Evolutionary conservation across 331 rosid species (phyloP), one percentile per base, ranked within the genome.

Genomic region (Prunus yedoensis): DNA sequence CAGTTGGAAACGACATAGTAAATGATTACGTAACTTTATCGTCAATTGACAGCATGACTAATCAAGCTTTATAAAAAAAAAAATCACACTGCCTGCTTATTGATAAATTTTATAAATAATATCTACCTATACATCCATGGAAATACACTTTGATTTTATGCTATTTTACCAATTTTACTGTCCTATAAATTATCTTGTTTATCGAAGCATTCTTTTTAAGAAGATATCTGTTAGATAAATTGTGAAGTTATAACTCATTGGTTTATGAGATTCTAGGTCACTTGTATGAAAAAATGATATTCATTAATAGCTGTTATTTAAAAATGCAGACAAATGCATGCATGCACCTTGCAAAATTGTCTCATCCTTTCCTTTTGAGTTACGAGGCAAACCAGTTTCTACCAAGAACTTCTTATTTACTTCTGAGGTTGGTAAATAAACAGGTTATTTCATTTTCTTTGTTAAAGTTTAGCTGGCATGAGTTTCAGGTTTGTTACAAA

Each of bases 301-400:
- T 67, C 56, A 45, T 21, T 46, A 67, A 45, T 46, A 46, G 71
- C 7, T 21, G 12, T 25, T 67, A 35, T 43, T 45, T 45, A 47
- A n/a, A 67, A 67, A 13, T 45, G 71, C 71, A 67, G 71, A 67
- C 21, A 67, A 67, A 67, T 67, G 71, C 71, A 11, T 67, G 2
- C 84, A 64, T 8, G 80, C 73, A 28, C 82, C 85, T 62, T 86
- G 89, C 80, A 78, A 73, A 68, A 76, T 72, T 53, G 76, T 77
- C 32, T 80, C 87, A 41, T 81, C 85, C 51, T 64, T 83, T 69
- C 56, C 71, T 46, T 54, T 49, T 20, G 80, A 86, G 82, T 57
- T 73, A 58, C 78, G 49, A 58, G 84, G 84, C 53, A 38, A 75
- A 62, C 85, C 80, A 59, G 57, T 78, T 78, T 76, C 86, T 76